Evolutionary conservation across 176 grass and related monocot species (phyloP).

Genomic region (Alopecurus myosuroides): DNA sequence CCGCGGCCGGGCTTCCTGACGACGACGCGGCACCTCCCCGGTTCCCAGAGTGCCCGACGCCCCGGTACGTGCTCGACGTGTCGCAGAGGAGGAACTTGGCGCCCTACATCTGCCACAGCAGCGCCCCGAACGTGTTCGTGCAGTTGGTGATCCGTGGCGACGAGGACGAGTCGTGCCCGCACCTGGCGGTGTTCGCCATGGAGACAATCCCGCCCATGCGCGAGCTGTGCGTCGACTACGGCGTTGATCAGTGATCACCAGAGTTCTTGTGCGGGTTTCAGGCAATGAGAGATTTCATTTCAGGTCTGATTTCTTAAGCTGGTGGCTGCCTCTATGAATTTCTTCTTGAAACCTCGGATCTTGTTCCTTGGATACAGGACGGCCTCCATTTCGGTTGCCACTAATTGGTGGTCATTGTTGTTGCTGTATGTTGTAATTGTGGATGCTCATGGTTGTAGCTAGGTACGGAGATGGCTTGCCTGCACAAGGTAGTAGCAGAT

Average conservation of each 20-base stretch:
- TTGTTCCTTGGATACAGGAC: too few species aligned
- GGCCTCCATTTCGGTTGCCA: too few species aligned
- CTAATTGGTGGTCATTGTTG: too few species aligned
- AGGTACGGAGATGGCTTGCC: too few species aligned
- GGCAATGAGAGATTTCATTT: too few species aligned
- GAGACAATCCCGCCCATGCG: slow-evolving; percentile 88
- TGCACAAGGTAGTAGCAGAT: too few species aligned
- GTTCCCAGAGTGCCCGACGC: slow-evolving; percentile 1
- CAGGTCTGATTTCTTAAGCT: too few species aligned
- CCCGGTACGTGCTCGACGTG: slow-evolving; percentile 52
- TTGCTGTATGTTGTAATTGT: too few species aligned
- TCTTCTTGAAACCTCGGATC: too few species aligned
- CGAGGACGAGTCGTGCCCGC: slow-evolving; percentile 46
- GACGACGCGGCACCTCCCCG: not conserved
- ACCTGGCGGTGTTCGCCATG: slow-evolving; percentile 80
- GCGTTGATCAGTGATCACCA: slow-evolving; percentile 15
- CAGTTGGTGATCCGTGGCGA: slow-evolving; percentile 56
- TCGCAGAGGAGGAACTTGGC: slow-evolving; percentile 66
- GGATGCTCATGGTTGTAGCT: too few species aligned
- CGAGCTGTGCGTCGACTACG: slow-evolving; percentile 86
- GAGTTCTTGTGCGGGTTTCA: too few species aligned
- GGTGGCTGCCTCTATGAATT: too few species aligned
- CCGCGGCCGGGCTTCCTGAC: slow-evolving; percentile 9
- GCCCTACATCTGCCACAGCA: slow-evolving; percentile 67
- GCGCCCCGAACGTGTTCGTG: slow-evolving; percentile 64